Conservation (phyloP, 2,329 filamentous ascomycete genomes). For the Cladosporium sp. region DNA sequence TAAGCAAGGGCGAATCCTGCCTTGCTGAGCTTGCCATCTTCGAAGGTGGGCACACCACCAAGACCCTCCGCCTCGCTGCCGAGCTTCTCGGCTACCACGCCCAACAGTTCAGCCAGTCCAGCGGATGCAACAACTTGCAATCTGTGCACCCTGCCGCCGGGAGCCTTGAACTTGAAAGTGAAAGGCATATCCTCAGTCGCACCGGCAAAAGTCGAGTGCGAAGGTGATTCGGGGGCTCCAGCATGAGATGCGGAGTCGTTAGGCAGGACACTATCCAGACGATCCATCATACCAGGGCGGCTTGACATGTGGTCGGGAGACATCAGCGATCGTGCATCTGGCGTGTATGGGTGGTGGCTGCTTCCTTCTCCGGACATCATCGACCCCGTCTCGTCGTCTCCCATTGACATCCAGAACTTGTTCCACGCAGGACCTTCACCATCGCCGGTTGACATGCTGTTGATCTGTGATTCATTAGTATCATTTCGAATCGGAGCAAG, state of each 20-base stretch:
- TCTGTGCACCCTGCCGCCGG: slow-evolving; percentile 87
- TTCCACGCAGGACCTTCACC: slow-evolving; percentile 97
- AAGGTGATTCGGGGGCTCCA: slow-evolving; percentile 68
- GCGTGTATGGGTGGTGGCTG: slow-evolving; percentile 62
- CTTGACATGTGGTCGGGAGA: slow-evolving; percentile 64
- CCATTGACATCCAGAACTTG: slow-evolving; percentile 97
- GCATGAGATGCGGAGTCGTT: slow-evolving; percentile 93
- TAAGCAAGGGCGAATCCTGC: slow-evolving; percentile 91
- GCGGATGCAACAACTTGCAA: slow-evolving; percentile 77
- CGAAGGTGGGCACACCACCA: slow-evolving; percentile 72
- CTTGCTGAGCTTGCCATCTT: slow-evolving; percentile 71
- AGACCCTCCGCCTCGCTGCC: slow-evolving; percentile 77
- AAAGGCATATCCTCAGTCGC: slow-evolving; percentile 71
- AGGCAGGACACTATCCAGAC: slow-evolving; percentile 80
- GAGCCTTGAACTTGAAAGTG: slow-evolving; percentile 98
- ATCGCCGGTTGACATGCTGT: slow-evolving; percentile 84
- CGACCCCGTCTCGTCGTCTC: slow-evolving; percentile 91
- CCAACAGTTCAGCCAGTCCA: slow-evolving; percentile 75
- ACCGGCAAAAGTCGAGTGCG: slow-evolving; percentile 60
- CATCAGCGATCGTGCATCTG: slow-evolving; percentile 70
- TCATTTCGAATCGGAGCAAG: not conserved
- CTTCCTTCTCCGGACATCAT: slow-evolving; percentile 90
- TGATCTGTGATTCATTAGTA: slow-evolving; percentile 52
- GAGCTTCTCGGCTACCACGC: slow-evolving; percentile 76
- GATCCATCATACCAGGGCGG: slow-evolving; percentile 56